Conservation (phyloP, 768 basidiomycete genomes). For the Lyophyllum decastes region DNA sequence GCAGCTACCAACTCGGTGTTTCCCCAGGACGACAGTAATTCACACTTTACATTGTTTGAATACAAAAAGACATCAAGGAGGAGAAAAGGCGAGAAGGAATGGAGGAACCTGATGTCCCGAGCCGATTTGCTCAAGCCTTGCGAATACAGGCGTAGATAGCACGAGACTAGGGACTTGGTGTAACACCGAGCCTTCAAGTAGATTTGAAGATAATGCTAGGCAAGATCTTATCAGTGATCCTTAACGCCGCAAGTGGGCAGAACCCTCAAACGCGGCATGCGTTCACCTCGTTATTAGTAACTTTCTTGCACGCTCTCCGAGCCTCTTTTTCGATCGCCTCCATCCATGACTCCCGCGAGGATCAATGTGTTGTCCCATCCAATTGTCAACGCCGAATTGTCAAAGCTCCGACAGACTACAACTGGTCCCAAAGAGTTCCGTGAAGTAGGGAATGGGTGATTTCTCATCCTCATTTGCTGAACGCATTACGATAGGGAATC, state of each 20-base stretch:
- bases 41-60: conserved; percentile 84
- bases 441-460: conserved; percentile 46
- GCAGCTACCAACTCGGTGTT: background rate
- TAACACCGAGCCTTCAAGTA: background rate
- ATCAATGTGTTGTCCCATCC: conserved; percentile 69
- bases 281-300: background rate
- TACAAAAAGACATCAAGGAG: conserved; percentile 63
- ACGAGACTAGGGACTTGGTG: too few relatives aligned
- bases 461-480: background rate
- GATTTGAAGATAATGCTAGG: conserved; percentile 12
- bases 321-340: background rate
- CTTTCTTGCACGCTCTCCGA: conserved; percentile 2
- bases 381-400: conserved; percentile 70
- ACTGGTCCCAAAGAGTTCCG: conserved; percentile 77
- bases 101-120: conserved; percentile 53
- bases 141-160: conserved; percentile 87
- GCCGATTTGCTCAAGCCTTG: conserved; percentile 77
- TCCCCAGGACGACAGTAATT: conserved; percentile 76
- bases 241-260: background rate
- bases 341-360: conserved; percentile 23
- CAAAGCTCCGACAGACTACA: conserved; percentile 61
- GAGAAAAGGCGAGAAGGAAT: conserved; percentile 56
- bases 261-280: background rate
- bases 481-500: conserved; percentile 54
- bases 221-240: conserved; percentile 5